Evolutionary conservation across 176 grass and related monocot genomes (phyloP).

Genomic region (Pontederia crassipes): DNA sequence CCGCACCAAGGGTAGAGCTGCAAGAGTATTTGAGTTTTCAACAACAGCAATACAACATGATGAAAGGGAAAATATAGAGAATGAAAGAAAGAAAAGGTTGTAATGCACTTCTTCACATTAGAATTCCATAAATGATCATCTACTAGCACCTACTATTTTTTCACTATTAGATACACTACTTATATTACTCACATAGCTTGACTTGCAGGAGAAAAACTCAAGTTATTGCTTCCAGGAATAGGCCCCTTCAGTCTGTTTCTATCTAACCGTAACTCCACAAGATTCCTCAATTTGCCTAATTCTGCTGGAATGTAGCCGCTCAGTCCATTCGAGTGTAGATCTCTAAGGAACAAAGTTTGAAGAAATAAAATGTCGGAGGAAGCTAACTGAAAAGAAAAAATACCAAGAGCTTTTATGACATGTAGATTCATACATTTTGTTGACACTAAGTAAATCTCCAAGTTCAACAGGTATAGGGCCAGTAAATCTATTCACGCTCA

Average conservation of each 20-base stretch:
- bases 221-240: constrained; percentile 45
- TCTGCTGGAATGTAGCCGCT: constrained; percentile 59
- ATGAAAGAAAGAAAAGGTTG: too few species aligned
- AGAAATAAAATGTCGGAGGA: background rate
- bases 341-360: constrained; percentile 27
- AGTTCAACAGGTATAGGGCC: constrained; percentile 69
- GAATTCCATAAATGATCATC: too few species aligned
- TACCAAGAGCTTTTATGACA: constrained; percentile 3
- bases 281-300: constrained; percentile 69
- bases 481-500: constrained; percentile 66
- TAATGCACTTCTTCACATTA: too few species aligned
- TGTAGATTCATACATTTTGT: constrained; percentile 50
- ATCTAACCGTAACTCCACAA: constrained; percentile 68
- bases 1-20: background rate
- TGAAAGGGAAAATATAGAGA: too few species aligned
- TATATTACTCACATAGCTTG: constrained; percentile 41
- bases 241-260: constrained; percentile 70
- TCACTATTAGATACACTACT: too few species aligned
- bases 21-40: background rate
- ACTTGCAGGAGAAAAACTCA: constrained; percentile 36
- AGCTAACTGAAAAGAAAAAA: constrained; percentile 1
- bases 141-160: too few species aligned
- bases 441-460: constrained; percentile 42
- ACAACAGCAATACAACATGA: background rate
- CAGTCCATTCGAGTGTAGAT: constrained; percentile 80